Evolutionary conservation across 441 rosid genomes (phyloP), one percentile per base, ranked within the genome.

Genomic region (Mallotus repandus): DNA sequence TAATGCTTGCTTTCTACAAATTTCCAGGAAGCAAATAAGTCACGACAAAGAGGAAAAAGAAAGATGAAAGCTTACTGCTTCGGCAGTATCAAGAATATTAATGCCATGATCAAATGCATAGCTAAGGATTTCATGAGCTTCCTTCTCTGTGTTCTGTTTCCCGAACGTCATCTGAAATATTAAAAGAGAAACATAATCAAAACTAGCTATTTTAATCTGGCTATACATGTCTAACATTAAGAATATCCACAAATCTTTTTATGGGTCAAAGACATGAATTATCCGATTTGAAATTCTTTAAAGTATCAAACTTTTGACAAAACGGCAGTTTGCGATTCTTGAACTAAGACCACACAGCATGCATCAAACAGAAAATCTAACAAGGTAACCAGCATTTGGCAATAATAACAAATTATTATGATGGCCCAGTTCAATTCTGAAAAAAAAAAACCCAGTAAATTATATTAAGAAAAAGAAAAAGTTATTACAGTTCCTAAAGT

Each of bases 151-250:
- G 78, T 91, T 94, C 81, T 94, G 96, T 76, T 88, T 82, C 49
- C 96, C 99, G 80, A 92, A 94, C 63, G 97, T 92, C 98, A 92
- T 92, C 97, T 90, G 86, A 69, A 80, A 73, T 21, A 66, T 21
- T 11, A 72, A 46, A 38, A 76, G 32, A 7, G 55, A 66, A 58
- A 21, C 55, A 45, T 38, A 63, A 61, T 69, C 69, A 21, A 48
- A 68, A 43, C 73, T 38, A 38, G 41, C 41, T 38, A 25, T 43
- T 35, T 21, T 61, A 7, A 73, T 49, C 70, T 48, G 45, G 32
- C 7, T 1, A 22, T 53, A 53, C 13, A 21, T 10, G 49, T 8
- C 11, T 7, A 45, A 45, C 49, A 7, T 7, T 45, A 45, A 45
- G 49, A 45, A 45, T 9, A 6, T 10, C 49, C 12, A 45, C 49